Percentiles rank a stretch among this genome's conserved stretches.
Conservation (phyloP, 2,329 filamentous ascomycete genomes). For the Coccinonectria pachysandricola region DNA sequence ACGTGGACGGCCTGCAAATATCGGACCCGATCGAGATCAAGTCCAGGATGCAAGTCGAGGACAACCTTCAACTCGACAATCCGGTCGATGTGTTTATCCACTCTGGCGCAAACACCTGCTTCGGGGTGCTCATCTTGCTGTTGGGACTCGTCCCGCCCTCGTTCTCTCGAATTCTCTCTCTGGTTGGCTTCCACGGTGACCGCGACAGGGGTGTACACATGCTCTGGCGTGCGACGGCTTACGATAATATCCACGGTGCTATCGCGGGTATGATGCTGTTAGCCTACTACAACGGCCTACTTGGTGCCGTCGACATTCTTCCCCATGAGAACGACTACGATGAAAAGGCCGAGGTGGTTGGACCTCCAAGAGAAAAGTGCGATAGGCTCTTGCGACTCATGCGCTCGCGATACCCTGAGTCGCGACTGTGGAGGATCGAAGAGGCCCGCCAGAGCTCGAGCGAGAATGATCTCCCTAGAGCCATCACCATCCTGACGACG, state of each 20-base stretch:
- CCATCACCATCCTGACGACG: slow-evolving; percentile 53
- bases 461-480: slow-evolving; percentile 53
- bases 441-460: slow-evolving; percentile 69
- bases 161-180: slow-evolving; percentile 74
- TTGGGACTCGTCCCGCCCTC: slow-evolving; percentile 90
- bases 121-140: slow-evolving; percentile 73
- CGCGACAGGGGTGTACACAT: slow-evolving; percentile 70
- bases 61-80: slow-evolving; percentile 57
- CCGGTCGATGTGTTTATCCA: slow-evolving; percentile 82
- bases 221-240: slow-evolving; percentile 83
- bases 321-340: slow-evolving; percentile 47
- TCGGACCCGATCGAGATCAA: slow-evolving; percentile 14
- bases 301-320: slow-evolving; percentile 82
- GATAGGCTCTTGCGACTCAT: slow-evolving; percentile 59
- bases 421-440: slow-evolving; percentile 77
- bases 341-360: slow-evolving; percentile 48
- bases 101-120: slow-evolving; percentile 81
- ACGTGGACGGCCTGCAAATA: slow-evolving; percentile 10
- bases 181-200: slow-evolving; percentile 87
- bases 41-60: slow-evolving; percentile 35
- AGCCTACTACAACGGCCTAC: slow-evolving; percentile 78
- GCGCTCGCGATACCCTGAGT: slow-evolving; percentile 68
- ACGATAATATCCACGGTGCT: slow-evolving; percentile 84
- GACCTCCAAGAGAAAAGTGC: slow-evolving; percentile 63
- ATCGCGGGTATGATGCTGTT: slow-evolving; percentile 74